A percentile compares a stretch with the other conserved stretches of the same genome.
Conservation (phyloP, 257 asterid genomes). For the Solanum virginianum region DNA sequence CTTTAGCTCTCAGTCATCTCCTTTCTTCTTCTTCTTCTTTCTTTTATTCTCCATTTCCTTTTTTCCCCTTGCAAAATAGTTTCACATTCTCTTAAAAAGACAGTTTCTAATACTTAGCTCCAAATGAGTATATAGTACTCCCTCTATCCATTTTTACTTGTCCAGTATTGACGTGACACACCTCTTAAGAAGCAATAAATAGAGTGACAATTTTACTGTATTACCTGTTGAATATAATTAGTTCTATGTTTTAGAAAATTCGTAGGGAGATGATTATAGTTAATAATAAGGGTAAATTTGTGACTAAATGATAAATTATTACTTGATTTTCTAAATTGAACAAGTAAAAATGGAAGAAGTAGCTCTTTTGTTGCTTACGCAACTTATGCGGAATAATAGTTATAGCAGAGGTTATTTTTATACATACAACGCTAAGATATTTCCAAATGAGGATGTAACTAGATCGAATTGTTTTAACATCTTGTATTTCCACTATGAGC, state of each 20-base stretch:
- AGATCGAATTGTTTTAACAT: background rate
- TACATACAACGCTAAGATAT: background rate
- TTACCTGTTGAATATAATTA: background rate
- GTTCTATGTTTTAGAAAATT: background rate
- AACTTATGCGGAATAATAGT: background rate
- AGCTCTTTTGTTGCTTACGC: background rate
- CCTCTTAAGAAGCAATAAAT: background rate
- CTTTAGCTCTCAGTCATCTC: background rate
- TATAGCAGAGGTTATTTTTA: background rate
- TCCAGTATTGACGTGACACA: background rate
- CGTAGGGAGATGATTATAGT: background rate
- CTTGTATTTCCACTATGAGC: background rate
- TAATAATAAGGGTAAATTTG: background rate
- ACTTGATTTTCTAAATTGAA: background rate
- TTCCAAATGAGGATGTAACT: background rate
- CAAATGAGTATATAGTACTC: background rate
- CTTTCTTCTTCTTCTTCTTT: background rate
- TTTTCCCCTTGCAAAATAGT: background rate
- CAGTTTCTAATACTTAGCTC: background rate
- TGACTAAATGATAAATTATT: background rate
- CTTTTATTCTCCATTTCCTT: constrained; percentile 8
- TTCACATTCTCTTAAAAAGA: background rate
- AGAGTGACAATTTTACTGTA: background rate
- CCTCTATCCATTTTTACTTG: background rate
- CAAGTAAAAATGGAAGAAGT: background rate